Conservation (phyloP, 2,329 filamentous ascomycete species). For the Sporothrix phasma region DNA sequence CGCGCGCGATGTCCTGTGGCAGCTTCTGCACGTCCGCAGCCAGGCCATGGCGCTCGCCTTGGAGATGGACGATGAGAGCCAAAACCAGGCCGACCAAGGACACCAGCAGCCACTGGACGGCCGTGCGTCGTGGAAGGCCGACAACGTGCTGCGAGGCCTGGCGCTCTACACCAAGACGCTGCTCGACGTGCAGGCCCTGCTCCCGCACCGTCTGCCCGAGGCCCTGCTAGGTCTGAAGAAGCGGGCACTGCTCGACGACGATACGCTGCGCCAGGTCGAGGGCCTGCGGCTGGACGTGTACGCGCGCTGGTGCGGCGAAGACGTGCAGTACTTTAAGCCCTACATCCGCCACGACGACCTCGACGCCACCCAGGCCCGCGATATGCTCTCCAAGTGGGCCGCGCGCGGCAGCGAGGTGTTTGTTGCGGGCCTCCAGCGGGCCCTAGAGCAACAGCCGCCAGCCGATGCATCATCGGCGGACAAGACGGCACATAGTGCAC, state of each 20-base stretch:
- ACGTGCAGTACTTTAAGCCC: slow-evolving; percentile 75
- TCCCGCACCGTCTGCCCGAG: slow-evolving; percentile 62
- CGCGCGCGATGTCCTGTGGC: slow-evolving; percentile 63
- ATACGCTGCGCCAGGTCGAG: slow-evolving; percentile 53
- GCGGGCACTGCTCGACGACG: slow-evolving; percentile 61
- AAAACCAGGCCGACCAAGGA: not conserved
- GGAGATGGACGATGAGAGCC: slow-evolving; percentile 32
- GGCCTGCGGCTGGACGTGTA: slow-evolving; percentile 69
- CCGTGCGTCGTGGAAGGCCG: slow-evolving; percentile 26
- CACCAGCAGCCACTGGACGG: slow-evolving; percentile 15
- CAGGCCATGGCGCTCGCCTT: slow-evolving; percentile 58
- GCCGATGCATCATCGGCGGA: not conserved
- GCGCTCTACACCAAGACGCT: slow-evolving; percentile 68
- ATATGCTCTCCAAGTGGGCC: slow-evolving; percentile 55
- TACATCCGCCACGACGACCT: slow-evolving; percentile 77
- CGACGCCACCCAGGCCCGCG: slow-evolving; percentile 47
- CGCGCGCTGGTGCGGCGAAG: slow-evolving; percentile 69
- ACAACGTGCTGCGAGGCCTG: slow-evolving; percentile 53
- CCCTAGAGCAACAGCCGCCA: slow-evolving; percentile 35
- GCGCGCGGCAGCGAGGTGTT: slow-evolving; percentile 49
- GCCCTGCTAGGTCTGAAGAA: slow-evolving; percentile 59
- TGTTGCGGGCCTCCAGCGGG: slow-evolving; percentile 50
- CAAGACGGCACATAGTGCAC: not conserved
- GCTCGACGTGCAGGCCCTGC: slow-evolving; percentile 55
- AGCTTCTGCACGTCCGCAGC: slow-evolving; percentile 66